A percentile compares a stretch with the other conserved stretches of the same genome.
Conservation (phyloP, 2,329 filamentous ascomycete species). For the Sporothrix humicola region DNA sequence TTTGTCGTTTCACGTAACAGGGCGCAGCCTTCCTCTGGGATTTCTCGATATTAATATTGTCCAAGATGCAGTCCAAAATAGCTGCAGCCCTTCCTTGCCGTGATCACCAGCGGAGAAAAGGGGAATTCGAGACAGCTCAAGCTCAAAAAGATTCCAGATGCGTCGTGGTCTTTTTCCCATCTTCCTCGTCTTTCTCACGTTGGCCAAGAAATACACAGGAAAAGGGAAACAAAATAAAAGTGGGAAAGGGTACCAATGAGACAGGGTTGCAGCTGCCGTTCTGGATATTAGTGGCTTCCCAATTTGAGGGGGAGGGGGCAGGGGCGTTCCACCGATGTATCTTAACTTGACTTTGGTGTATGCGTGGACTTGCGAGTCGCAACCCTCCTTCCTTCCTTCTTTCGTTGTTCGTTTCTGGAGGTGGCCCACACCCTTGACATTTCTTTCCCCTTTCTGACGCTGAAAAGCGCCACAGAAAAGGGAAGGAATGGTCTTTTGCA, state of each 20-base stretch:
- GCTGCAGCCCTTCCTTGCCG: not conserved
- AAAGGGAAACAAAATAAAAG: conserved; percentile 1
- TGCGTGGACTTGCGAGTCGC: not conserved
- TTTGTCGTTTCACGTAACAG: not conserved
- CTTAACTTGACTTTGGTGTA: not conserved
- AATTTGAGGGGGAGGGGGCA: not conserved
- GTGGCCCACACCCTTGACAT: not conserved
- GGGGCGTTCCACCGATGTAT: not conserved
- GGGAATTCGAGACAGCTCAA: not conserved
- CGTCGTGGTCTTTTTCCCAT: not conserved
- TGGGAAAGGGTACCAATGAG: not conserved
- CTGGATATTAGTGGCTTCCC: conserved; percentile 18
- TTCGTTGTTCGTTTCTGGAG: not conserved
- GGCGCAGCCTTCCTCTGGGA: not conserved
- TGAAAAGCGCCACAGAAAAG: not conserved
- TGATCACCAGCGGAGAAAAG: not conserved
- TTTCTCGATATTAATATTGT: not conserved
- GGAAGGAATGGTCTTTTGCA: not conserved
- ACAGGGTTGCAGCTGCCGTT: conserved; percentile 12
- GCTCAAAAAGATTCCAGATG: not conserved
- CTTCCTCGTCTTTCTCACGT: not conserved
- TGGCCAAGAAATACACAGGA: not conserved
- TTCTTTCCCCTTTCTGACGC: not conserved
- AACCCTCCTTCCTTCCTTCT: not conserved
- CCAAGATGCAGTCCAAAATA: not conserved